Percentiles rank a stretch among this genome's conserved stretches.
Conservation (phyloP, 2,329 filamentous ascomycete species). For the Dryadomyces quercivorus region DNA sequence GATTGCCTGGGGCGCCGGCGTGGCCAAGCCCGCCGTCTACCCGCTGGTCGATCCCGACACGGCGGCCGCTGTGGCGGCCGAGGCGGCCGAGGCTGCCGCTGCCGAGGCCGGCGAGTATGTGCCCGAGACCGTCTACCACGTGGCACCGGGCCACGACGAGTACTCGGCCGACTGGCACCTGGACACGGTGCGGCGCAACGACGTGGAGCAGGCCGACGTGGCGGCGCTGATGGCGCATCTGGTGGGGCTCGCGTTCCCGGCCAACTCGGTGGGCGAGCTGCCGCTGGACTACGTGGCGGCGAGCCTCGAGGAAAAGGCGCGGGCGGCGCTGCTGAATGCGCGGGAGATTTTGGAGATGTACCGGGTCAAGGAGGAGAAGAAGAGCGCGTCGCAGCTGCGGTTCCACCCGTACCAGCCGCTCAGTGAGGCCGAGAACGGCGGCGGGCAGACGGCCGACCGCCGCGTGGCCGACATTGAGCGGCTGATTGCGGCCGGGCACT, state of each 20-base stretch:
- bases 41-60: constrained; percentile 1
- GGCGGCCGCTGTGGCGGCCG: background rate
- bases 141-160: constrained; percentile 76
- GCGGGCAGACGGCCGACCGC: constrained; percentile 34
- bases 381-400: constrained; percentile 60
- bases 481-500: constrained; percentile 53
- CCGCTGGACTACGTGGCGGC: constrained; percentile 73
- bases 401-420: constrained; percentile 68
- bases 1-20: constrained; percentile 85
- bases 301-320: constrained; percentile 62
- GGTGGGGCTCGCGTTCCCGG: constrained; percentile 76
- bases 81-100: background rate
- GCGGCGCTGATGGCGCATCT: constrained; percentile 94
- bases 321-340: constrained; percentile 74
- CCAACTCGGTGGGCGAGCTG: constrained; percentile 90
- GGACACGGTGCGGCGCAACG: constrained; percentile 68
- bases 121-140: constrained; percentile 27
- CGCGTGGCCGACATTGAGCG: constrained; percentile 55
- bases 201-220: constrained; percentile 88
- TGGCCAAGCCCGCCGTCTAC: constrained; percentile 58
- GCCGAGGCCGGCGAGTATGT: constrained; percentile 3
- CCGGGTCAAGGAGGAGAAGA: constrained; percentile 78
- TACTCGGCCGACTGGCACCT: constrained; percentile 85
- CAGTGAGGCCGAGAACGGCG: constrained; percentile 30
- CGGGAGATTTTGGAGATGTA: constrained; percentile 92